phyloP scores from a whole-genome alignment of 2,329 filamentous ascomycete species.

The Saccharata proteae region DNA sequence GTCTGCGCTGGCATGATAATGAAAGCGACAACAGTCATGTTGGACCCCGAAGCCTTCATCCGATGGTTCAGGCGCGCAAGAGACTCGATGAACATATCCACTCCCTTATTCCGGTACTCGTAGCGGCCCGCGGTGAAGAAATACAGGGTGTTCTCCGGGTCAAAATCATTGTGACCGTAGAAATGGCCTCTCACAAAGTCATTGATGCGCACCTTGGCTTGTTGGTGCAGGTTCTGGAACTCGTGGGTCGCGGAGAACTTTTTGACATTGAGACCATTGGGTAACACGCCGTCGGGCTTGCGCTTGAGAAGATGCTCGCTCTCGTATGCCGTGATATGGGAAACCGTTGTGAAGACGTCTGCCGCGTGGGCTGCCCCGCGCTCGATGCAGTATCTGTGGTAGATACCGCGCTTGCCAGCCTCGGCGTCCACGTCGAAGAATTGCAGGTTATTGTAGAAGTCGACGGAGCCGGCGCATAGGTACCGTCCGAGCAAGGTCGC shows the following conservation, averaged over 20 bases:
- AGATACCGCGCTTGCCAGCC: slow-evolving; percentile 95
- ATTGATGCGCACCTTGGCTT: slow-evolving; percentile 94
- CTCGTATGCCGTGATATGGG: slow-evolving; percentile 96
- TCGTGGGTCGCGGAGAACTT: slow-evolving; percentile 98
- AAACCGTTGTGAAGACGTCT: slow-evolving; percentile 97
- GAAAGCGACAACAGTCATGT: slow-evolving; percentile 91
- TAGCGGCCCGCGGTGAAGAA: slow-evolving; percentile 96
- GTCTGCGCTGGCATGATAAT: slow-evolving; percentile 99
- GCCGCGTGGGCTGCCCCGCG: slow-evolving; percentile 80
- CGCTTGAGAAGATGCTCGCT: slow-evolving; percentile 95
- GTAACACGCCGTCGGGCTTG: slow-evolving; percentile 91
- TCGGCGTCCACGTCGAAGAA: slow-evolving; percentile 94
- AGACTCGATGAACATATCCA: slow-evolving; percentile 99
- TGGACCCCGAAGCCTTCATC: slow-evolving; percentile 72
- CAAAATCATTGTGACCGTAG: slow-evolving; percentile 96
- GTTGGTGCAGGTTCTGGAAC: slow-evolving; percentile 95
- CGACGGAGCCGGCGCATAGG: slow-evolving; percentile 90
- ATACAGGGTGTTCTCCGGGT: slow-evolving; percentile 91
- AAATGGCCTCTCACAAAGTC: slow-evolving; percentile 98
- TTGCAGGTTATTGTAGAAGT: slow-evolving; percentile 99
- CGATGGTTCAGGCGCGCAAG: slow-evolving; percentile 88
- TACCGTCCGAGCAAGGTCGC: slow-evolving; percentile 91
- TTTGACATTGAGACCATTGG: slow-evolving; percentile 94
- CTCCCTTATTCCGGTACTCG: slow-evolving; percentile 96
- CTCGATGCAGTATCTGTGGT: slow-evolving; percentile 97